phyloP scores from a whole-genome alignment of 2,329 filamentous ascomycete genomes.

The Trichoderma semiorbis region DNA sequence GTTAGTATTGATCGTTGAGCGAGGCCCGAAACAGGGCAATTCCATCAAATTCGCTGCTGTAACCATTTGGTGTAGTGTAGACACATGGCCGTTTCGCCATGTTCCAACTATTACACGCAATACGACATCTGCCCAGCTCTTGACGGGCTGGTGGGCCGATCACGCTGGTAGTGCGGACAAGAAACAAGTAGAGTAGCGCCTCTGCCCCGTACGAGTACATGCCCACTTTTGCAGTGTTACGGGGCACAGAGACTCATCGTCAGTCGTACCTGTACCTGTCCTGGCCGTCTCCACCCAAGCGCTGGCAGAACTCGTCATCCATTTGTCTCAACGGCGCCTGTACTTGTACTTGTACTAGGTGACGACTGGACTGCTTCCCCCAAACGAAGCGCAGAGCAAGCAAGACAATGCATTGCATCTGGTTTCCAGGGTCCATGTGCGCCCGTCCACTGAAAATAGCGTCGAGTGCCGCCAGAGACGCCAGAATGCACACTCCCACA shows the following conservation, averaged over 20 bases:
- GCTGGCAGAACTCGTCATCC: conserved; percentile 11
- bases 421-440: not conserved
- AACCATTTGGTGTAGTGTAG: not conserved
- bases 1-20: not conserved
- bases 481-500: not conserved
- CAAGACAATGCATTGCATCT: not conserved
- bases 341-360: not conserved
- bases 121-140: not conserved
- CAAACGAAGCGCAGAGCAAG: not conserved
- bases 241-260: not conserved
- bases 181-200: not conserved
- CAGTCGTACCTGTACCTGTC: not conserved
- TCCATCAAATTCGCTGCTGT: not conserved
- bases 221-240: not conserved
- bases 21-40: not conserved
- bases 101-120: not conserved
- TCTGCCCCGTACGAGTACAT: not conserved
- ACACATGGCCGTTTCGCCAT: not conserved
- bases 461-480: not conserved
- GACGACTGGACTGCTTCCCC: not conserved
- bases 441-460: not conserved
- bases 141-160: conserved; percentile 16
- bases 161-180: not conserved
- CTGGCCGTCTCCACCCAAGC: not conserved
- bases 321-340: not conserved